Evolutionary conservation across 768 basidiomycete species (phyloP).

Genomic region (Mycena rebaudengoi): DNA sequence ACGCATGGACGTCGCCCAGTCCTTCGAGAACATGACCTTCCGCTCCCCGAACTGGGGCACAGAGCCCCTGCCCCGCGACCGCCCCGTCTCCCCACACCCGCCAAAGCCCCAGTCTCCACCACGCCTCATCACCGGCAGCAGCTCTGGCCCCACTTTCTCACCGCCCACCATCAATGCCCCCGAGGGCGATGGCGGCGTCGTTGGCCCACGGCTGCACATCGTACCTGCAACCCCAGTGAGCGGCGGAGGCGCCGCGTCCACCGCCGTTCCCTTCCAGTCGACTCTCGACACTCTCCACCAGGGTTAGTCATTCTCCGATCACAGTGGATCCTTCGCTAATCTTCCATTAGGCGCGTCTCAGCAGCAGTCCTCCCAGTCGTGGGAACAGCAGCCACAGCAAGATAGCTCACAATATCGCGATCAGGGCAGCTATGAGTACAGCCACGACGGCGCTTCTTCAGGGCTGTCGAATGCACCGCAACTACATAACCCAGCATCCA

Average conservation of each 20-base stretch:
- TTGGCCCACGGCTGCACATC: conserved; percentile 76
- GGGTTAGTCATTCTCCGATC: conserved; percentile 48
- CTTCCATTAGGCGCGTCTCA: conserved; percentile 3
- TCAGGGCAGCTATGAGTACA: conserved; percentile 5
- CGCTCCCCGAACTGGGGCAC: conserved; percentile 68
- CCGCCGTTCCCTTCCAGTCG: conserved; percentile 61
- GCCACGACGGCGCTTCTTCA: not conserved
- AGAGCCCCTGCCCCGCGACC: conserved; percentile 55
- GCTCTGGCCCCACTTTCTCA: conserved; percentile 1
- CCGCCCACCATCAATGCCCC: conserved; percentile 52
- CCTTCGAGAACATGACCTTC: conserved; percentile 71
- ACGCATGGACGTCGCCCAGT: conserved; percentile 62
- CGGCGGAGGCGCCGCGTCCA: conserved; percentile 59
- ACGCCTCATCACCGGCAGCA: conserved; percentile 37
- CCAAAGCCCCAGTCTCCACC: conserved; percentile 74
- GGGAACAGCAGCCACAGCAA: conserved; percentile 12
- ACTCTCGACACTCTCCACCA: conserved; percentile 59
- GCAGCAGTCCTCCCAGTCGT: not conserved
- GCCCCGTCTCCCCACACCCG: conserved; percentile 28
- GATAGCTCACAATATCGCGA: conserved; percentile 18
- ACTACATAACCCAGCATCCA: not conserved
- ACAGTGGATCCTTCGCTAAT: not conserved
- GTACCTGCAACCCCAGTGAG: conserved; percentile 86
- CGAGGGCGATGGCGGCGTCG: conserved; percentile 60
- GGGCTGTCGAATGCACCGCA: conserved; percentile 29